These are phyloP conservation scores for Euphorbia lathyris DNA, from an alignment of 345 rosid species.

Conservation along the genomic window DNA sequence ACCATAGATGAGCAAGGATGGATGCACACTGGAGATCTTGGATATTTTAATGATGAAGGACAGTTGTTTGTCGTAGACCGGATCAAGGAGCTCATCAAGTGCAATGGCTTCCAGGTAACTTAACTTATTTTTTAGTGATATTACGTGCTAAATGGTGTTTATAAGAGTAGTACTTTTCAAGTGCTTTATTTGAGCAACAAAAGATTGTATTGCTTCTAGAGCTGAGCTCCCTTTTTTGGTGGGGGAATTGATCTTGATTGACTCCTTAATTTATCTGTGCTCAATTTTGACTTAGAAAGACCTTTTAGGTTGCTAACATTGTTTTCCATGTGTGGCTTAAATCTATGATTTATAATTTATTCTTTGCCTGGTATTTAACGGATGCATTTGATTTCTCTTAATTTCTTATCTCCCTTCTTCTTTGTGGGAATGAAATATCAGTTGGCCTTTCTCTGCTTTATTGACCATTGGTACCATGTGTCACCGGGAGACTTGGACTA, in stretches of 20 bases:
- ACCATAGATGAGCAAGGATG: slow-evolving; percentile 73
- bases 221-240: not conserved
- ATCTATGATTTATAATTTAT: not conserved
- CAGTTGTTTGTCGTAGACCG: slow-evolving; percentile 71
- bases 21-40: slow-evolving; percentile 88
- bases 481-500: too few species aligned
- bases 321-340: not conserved
- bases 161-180: not conserved
- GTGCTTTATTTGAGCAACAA: not conserved
- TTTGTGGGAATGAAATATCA: not conserved
- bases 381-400: not conserved
- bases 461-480: not conserved
- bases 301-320: not conserved
- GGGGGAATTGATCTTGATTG: not conserved
- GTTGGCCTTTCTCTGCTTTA: not conserved
- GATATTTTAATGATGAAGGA: slow-evolving; percentile 74
- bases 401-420: too few species aligned
- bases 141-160: not conserved
- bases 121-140: not conserved
- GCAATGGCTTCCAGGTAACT: slow-evolving; percentile 80
- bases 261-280: not conserved
- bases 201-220: not conserved
- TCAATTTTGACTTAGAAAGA: not conserved
- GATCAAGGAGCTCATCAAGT: slow-evolving; percentile 84
- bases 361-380: not conserved